Evolutionary conservation across 2,329 filamentous ascomycete genomes (phyloP), one percentile per base, ranked within the genome.

Genomic region (Stagonosporopsis chrysanthemi): DNA sequence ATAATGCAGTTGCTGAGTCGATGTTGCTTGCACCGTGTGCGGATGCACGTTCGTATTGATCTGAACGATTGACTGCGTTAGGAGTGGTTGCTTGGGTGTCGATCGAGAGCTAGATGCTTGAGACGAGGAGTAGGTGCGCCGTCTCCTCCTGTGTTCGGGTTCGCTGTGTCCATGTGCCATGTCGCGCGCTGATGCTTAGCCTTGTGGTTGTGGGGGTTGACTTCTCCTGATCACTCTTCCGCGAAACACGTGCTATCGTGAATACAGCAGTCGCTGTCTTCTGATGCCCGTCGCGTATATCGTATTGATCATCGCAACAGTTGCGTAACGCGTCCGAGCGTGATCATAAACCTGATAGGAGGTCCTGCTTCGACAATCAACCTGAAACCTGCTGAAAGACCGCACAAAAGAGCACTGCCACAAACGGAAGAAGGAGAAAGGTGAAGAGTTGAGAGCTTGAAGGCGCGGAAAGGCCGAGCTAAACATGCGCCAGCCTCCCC

Each of bases 21-120:
- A 55, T n/a, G 48, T 44, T 36, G 48, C 23, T 35, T 65, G 67
- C 8, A 61, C 60, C 5, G 64, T 51, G 35, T 50, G 44, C 6
- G 48, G 44, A 23, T 45, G 45, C 17, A 46, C 45, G 17, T 51
- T 45, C 6, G 58, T 35, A 17, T 47, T 40, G n/a, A 56, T 15
- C 14, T 47, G 46, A 15, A 49, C 12, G 8, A 33, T 15, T 28
- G 52, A 49, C 31, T 60, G 47, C 39, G 56, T 52, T 35, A 47
- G 19, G 24, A 42, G 33, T 33, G 50, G 36, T 4, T 54, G 50
- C 40, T 52, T 56, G 6, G 38, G 6, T 19, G 31, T 41, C 31
- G 52, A 52, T 48, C 39, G 41, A 38, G 42, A 42, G 28, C 12
- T 43, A 12, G 47, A 39, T n/a, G 45, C 24, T 51, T 19, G 38